phyloP scores from a whole-genome alignment of 1,284 basidiomycete genomes.

The Puccinia horiana region DNA sequence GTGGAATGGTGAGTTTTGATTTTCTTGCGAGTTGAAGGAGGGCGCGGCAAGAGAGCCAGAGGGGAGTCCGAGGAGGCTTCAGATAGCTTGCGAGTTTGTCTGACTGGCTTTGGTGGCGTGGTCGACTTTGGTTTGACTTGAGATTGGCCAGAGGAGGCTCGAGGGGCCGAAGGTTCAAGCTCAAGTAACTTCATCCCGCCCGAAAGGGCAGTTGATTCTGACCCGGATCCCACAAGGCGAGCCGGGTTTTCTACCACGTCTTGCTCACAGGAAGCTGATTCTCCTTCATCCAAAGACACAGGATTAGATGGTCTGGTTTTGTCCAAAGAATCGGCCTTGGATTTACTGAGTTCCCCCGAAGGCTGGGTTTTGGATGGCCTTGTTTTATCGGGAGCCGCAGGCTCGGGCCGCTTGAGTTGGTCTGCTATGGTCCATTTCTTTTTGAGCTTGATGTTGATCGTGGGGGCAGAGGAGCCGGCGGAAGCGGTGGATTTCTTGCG shows the following conservation, averaged over 20 bases:
- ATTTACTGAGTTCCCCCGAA: no score
- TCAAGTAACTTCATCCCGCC: neutral
- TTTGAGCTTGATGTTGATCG: no score
- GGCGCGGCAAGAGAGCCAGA: neutral
- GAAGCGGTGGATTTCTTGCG: neutral
- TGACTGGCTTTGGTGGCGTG: no score
- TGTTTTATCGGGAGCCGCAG: neutral
- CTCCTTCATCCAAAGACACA: neutral
- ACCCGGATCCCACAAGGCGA: no score
- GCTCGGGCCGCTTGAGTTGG: neutral
- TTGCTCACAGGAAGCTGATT: neutral
- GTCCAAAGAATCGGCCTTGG: no score
- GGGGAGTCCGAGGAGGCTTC: neutral
- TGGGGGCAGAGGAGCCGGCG: neutral
- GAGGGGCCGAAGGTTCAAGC: neutral
- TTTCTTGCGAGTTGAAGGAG: neutral
- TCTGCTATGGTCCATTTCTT: no score
- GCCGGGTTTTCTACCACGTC: no score
- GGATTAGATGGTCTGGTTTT: neutral
- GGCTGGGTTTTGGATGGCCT: neutral
- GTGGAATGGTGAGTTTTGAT: neutral
- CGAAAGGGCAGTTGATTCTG: neutral
- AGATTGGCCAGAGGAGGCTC: neutral
- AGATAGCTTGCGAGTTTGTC: neutral
- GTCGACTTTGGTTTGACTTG: neutral